Evolutionary conservation across 352 stramenopile species (phyloP).

Genomic region (Peronospora belbahrii): DNA sequence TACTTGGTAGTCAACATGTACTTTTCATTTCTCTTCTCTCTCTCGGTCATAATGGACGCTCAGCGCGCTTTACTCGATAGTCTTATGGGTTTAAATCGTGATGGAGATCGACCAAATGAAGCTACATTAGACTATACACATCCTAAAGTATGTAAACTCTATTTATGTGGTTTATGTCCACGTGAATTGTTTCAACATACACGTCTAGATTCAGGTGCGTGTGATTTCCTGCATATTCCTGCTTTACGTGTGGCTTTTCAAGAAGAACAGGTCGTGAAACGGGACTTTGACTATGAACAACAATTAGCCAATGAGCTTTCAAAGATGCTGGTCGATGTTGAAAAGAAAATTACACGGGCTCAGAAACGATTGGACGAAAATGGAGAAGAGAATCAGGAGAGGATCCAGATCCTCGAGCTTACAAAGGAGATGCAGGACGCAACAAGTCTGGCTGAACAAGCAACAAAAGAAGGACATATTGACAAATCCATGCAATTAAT

Average conservation of each 20-base stretch:
- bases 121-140: constrained; percentile 69
- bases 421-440: constrained; percentile 63
- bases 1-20: too few relatives aligned
- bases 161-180: constrained; percentile 74
- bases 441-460: constrained; percentile 51
- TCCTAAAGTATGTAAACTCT: constrained; percentile 71
- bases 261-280: constrained; percentile 23
- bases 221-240: constrained; percentile 60
- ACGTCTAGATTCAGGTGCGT: constrained; percentile 78
- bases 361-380: constrained; percentile 67
- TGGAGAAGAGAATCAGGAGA: constrained; percentile 17
- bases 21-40: too few relatives aligned
- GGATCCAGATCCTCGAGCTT: constrained; percentile 59
- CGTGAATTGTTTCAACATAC: constrained; percentile 89
- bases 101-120: constrained; percentile 78
- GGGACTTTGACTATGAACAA: constrained; percentile 62
- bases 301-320: constrained; percentile 59
- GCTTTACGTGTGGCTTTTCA: constrained; percentile 61
- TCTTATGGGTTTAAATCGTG: constrained; percentile 89
- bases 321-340: constrained; percentile 59
- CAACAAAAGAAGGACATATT: constrained; percentile 45
- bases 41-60: constrained; percentile 81
- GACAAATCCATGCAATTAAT: constrained; percentile 53
- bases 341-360: constrained; percentile 72
- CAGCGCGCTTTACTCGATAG: constrained; percentile 84